phyloP scores from a whole-genome alignment of 2,329 filamentous ascomycete genomes.

The Epichloe sylvatica region DNA sequence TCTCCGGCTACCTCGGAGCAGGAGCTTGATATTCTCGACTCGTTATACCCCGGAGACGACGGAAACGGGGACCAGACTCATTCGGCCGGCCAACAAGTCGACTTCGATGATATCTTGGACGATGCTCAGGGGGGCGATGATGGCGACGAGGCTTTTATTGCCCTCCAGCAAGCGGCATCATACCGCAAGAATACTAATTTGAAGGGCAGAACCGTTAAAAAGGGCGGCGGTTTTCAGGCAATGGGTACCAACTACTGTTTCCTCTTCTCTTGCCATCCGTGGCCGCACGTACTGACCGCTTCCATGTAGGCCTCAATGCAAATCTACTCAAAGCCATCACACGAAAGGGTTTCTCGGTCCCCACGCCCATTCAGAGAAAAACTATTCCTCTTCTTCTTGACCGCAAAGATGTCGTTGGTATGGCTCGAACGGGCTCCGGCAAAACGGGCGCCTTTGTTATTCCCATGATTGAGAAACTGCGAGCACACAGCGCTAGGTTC shows the following conservation, averaged over 20 bases:
- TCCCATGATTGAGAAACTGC: slow-evolving; percentile 91
- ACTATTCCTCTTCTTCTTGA: slow-evolving; percentile 85
- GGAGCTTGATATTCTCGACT: slow-evolving; percentile 78
- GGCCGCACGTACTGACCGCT: not conserved
- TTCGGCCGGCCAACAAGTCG: slow-evolving; percentile 32
- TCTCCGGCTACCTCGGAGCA: slow-evolving; percentile 81
- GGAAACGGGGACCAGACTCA: slow-evolving; percentile 29
- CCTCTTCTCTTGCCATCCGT: too few species aligned
- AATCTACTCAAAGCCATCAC: slow-evolving; percentile 81
- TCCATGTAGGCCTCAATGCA: slow-evolving; percentile 50
- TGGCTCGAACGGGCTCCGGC: slow-evolving; percentile 96
- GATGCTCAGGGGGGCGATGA: slow-evolving; percentile 30
- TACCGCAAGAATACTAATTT: slow-evolving; percentile 75
- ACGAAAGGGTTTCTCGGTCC: slow-evolving; percentile 87
- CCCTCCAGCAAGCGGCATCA: slow-evolving; percentile 68
- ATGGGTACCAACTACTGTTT: slow-evolving; percentile 47
- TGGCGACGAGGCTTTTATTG: slow-evolving; percentile 83
- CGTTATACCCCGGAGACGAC: slow-evolving; percentile 52
- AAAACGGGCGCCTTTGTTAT: slow-evolving; percentile 98
- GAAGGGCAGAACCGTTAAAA: slow-evolving; percentile 78
- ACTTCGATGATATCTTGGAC: slow-evolving; percentile 49
- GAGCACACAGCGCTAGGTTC: slow-evolving; percentile 72
- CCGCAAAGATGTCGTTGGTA: slow-evolving; percentile 90
- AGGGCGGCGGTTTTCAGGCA: slow-evolving; percentile 89
- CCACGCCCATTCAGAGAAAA: slow-evolving; percentile 94